Conservation (phyloP, 2,329 filamentous ascomycete species). For the Pseudocercospora fuligena region DNA sequence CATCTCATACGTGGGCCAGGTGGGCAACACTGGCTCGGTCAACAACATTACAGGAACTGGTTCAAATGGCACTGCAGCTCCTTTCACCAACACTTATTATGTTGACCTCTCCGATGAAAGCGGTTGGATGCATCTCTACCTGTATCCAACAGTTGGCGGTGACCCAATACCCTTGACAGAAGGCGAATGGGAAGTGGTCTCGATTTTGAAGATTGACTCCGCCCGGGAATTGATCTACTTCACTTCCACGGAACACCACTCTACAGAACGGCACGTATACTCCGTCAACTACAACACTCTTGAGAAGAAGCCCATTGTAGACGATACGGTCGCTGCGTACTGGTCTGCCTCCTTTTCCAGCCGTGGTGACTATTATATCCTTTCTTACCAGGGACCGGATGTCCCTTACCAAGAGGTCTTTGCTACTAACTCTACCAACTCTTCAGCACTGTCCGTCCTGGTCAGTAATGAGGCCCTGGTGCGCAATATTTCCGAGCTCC, state of each 20-base stretch:
- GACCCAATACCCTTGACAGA: constrained; percentile 55
- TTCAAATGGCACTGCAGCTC: neutral
- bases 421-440: constrained; percentile 60
- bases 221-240: constrained; percentile 65
- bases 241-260: constrained; percentile 67
- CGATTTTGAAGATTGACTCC: constrained; percentile 64
- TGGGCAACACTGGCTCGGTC: constrained; percentile 29
- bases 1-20: constrained; percentile 60
- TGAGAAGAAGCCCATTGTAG: constrained; percentile 64
- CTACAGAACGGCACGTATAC: constrained; percentile 70
- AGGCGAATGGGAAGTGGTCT: constrained; percentile 68
- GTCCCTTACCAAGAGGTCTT: constrained; percentile 73
- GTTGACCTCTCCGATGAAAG: constrained; percentile 69
- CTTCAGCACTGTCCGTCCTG: constrained; percentile 62
- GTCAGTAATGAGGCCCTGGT: constrained; percentile 64
- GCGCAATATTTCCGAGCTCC: constrained; percentile 62
- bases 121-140: constrained; percentile 69
- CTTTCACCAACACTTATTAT: constrained; percentile 57
- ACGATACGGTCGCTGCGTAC: constrained; percentile 62
- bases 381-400: constrained; percentile 68
- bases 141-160: constrained; percentile 61
- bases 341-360: constrained; percentile 71
- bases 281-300: constrained; percentile 64
- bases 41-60: too few relatives aligned
- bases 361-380: constrained; percentile 66